phyloP scores from a whole-genome alignment of 2,329 filamentous ascomycete species.

The Aspergillus calidoustus region DNA sequence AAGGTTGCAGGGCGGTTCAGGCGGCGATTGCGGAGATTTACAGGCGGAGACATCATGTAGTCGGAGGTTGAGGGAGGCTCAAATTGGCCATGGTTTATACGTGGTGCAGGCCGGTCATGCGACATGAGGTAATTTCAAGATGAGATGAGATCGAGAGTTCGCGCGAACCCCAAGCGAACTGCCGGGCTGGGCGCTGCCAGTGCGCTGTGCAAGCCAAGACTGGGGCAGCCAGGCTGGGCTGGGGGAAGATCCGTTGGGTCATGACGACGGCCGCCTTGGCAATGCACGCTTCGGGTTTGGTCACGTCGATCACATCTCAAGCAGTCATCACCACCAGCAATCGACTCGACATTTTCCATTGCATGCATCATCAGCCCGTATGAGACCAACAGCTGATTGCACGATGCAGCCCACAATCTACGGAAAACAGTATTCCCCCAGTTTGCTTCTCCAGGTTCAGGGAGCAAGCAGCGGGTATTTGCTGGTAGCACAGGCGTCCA shows the following conservation, averaged over 20 bases:
- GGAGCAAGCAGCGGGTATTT: neutral
- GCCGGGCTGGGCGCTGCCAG: neutral
- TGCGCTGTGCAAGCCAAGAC: neutral
- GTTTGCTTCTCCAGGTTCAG: neutral
- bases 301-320: neutral
- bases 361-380: neutral
- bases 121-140: neutral
- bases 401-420: neutral
- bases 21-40: slow-evolving; percentile 42
- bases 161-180: neutral
- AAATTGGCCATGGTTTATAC: neutral
- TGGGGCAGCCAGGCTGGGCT: neutral
- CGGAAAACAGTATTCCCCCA: neutral
- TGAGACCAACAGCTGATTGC: neutral
- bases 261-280: neutral
- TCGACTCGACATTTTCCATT: neutral
- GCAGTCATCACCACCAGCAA: neutral
- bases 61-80: slow-evolving; percentile 21
- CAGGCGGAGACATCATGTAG: slow-evolving; percentile 14
- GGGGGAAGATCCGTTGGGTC: neutral
- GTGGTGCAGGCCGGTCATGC: neutral
- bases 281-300: neutral
- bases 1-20: slow-evolving; percentile 42
- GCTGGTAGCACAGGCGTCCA: neutral
- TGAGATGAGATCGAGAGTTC: neutral